Base-by-base conservation (phyloP, 257 asterid species). In the Eucommia ulmoides region DNA sequence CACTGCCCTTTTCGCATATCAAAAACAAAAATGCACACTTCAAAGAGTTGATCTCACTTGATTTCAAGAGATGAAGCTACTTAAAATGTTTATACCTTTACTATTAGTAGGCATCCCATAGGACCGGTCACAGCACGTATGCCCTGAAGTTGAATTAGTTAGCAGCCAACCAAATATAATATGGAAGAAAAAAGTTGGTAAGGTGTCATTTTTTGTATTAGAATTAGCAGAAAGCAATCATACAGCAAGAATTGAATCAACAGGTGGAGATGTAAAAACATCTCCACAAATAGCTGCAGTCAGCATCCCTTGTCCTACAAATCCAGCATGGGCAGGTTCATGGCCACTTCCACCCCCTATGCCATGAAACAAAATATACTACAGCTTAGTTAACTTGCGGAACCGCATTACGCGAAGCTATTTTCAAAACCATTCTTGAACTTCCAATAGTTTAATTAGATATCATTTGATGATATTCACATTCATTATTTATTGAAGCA, bases 271-370 rank as follows among this genome's bases (percentile, higher is more conserved):
- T 22, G 98, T 81, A 70, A 89, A 89, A 68, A 89, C 83, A 69
- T 89, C 96, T 63, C 98, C 98, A 60, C 98, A 89, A 54, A 89
- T 75, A 52, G 98, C 96, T 51, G 98, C 96, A 29, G 98, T 89
- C 71, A 89, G 79, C 98, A 89, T 89, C 58, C 98, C 98, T 71
- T 89, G 93, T 71, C 98, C 98, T 52, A 89, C 96, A 78, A 74
- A 89, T 72, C 98, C 98, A 58, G 94, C 98, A 67, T 86, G 91
- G 60, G 94, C 91, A 56, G 98, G 98, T 75, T 89, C 98, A 19
- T 89, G 98, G 52, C 98, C 98, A 68, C 96, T 89, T 67, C 98
- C 98, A 58, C 96, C 98, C 57, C 98, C 98, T 89, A 80, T 53
- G 38, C 56, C 53, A 64, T 35, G 29, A 58, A 35, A 18, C n/a